phyloP scores from a whole-genome alignment of 2,329 filamentous ascomycete genomes.

The Trichoderma koningii region DNA sequence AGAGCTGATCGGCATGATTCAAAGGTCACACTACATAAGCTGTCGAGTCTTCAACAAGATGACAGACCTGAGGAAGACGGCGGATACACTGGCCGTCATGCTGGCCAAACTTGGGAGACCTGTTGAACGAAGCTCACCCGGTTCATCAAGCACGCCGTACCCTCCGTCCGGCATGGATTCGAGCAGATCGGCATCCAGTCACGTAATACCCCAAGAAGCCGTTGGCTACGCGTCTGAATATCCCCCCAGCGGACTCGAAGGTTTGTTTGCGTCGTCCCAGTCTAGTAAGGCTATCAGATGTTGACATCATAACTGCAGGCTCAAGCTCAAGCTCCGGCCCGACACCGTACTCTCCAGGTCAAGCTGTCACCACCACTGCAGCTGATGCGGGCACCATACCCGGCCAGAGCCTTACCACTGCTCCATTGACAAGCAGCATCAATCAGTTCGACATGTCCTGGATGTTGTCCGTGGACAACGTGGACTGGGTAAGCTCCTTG shows the following conservation, averaged over 20 bases:
- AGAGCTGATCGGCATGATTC: slow-evolving; percentile 46
- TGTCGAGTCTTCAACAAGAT: slow-evolving; percentile 41
- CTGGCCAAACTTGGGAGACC: slow-evolving; percentile 45
- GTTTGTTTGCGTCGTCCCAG: slow-evolving; percentile 5
- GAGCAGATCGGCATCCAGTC: slow-evolving; percentile 30
- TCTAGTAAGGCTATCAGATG: background rate
- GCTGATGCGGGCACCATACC: background rate
- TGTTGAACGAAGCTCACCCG: slow-evolving; percentile 29
- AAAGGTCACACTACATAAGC: slow-evolving; percentile 50
- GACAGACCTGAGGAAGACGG: slow-evolving; percentile 50
- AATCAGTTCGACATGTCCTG: slow-evolving; percentile 42
- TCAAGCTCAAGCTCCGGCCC: slow-evolving; percentile 14
- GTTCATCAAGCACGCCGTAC: background rate
- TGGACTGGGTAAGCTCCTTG: slow-evolving; percentile 44
- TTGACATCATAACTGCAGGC: slow-evolving; percentile 8
- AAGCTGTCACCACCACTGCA: background rate
- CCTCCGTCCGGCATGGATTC: background rate
- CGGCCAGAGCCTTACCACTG: background rate
- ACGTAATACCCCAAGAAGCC: slow-evolving; percentile 30
- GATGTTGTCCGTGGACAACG: slow-evolving; percentile 39
- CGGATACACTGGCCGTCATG: slow-evolving; percentile 50
- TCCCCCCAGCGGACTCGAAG: slow-evolving; percentile 33
- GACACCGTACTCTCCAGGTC: slow-evolving; percentile 6
- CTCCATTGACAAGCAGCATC: slow-evolving; percentile 12
- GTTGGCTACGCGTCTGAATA: slow-evolving; percentile 31